Evolutionary conservation across 768 basidiomycete species (phyloP).

Genomic region (Tubosaeta brunneosetosa): DNA sequence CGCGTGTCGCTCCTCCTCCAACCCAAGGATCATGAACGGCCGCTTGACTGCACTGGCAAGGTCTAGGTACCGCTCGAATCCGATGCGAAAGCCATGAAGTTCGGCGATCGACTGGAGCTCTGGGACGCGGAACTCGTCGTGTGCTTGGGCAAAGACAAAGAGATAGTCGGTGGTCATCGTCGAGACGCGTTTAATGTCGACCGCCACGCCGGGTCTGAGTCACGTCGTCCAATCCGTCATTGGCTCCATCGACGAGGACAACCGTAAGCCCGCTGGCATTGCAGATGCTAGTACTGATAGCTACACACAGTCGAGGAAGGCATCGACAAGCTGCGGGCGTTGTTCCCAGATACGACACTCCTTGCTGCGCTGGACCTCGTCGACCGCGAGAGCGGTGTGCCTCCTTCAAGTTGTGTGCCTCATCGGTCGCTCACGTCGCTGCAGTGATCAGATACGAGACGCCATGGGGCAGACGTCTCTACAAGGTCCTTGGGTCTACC

Average conservation of each 20-base stretch:
- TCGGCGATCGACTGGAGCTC: constrained; percentile 77
- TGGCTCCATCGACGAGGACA: constrained; percentile 29
- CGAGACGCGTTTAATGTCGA: constrained; percentile 13
- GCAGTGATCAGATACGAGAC: constrained; percentile 59
- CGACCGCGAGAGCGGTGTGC: constrained; percentile 62
- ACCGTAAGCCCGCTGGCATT: constrained; percentile 22
- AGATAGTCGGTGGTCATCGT: constrained; percentile 39
- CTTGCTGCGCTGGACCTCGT: constrained; percentile 74
- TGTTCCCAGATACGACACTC: constrained; percentile 61
- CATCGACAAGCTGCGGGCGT: constrained; percentile 48
- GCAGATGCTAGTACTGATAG: not conserved
- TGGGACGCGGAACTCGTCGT: constrained; percentile 79
- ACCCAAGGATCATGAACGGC: constrained; percentile 70
- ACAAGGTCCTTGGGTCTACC: constrained; percentile 64
- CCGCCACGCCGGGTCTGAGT: constrained; percentile 12
- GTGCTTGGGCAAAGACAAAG: constrained; percentile 75
- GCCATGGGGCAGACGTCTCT: constrained; percentile 55
- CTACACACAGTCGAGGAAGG: constrained; percentile 43
- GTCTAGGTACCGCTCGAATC: constrained; percentile 40
- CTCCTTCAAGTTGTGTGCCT: not conserved
- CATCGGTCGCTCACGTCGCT: not conserved
- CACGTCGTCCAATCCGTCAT: constrained; percentile 31
- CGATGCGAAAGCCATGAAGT: constrained; percentile 60
- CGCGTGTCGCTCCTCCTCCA: constrained; percentile 72
- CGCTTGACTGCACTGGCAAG: constrained; percentile 43